Conservation (phyloP, 495 filamentous ascomycete genomes). For the Daldinia bambusicola region DNA sequence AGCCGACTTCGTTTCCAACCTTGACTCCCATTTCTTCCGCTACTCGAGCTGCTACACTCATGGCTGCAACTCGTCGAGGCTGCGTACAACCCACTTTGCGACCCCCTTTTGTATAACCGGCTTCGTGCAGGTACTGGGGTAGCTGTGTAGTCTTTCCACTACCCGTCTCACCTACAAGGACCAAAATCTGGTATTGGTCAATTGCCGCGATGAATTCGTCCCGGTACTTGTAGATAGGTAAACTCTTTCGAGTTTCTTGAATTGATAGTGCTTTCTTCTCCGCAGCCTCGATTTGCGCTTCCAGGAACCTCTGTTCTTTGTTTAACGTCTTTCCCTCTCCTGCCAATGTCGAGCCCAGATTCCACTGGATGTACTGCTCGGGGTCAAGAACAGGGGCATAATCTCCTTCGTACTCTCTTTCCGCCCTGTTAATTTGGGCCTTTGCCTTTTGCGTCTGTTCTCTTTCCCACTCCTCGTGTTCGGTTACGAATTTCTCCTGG, state of each 20-base stretch:
- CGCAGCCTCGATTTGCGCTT: constrained; percentile 83
- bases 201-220: constrained; percentile 77
- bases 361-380: constrained; percentile 85
- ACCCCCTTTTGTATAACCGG: constrained; percentile 85
- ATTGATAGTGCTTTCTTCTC: constrained; percentile 87
- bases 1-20: constrained; percentile 92
- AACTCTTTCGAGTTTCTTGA: constrained; percentile 87
- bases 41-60: constrained; percentile 94
- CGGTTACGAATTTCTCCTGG: constrained; percentile 89
- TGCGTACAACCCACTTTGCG: constrained; percentile 81
- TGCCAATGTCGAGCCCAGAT: constrained; percentile 75
- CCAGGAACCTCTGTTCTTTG: constrained; percentile 79
- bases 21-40: constrained; percentile 94
- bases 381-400: constrained; percentile 97
- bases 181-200: constrained; percentile 79
- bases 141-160: constrained; percentile 91
- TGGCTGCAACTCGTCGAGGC: constrained; percentile 94
- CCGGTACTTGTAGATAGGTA: constrained; percentile 89
- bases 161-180: constrained; percentile 89
- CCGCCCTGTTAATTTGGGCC: constrained; percentile 78
- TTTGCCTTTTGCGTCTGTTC: constrained; percentile 92
- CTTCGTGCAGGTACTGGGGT: constrained; percentile 88
- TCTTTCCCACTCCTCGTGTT: constrained; percentile 95
- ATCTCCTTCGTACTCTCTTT: constrained; percentile 83
- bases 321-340: constrained; percentile 72